A percentile compares a stretch with the other conserved stretches of the same genome.
Evolutionary conservation across 352 stramenopile genomes (phyloP).

Genomic region (Lagenidium sp.): DNA sequence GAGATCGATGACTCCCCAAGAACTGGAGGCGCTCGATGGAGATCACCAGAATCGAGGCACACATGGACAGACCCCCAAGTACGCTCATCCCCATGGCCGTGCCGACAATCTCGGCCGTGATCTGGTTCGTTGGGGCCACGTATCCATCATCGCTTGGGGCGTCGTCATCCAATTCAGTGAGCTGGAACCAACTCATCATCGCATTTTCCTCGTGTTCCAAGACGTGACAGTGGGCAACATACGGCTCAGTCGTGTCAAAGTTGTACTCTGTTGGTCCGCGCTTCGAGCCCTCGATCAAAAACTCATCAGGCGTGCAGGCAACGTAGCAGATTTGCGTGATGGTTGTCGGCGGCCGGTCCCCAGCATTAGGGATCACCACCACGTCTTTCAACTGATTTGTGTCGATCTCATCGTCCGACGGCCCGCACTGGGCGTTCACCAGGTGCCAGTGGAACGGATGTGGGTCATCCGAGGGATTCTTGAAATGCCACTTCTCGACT

Average conservation of each 20-base stretch:
- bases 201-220: slow-evolving; percentile 71
- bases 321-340: slow-evolving; percentile 72
- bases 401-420: slow-evolving; percentile 47
- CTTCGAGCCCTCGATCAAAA: slow-evolving; percentile 38
- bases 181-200: slow-evolving; percentile 65
- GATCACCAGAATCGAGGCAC: slow-evolving; percentile 56
- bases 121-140: slow-evolving; percentile 16
- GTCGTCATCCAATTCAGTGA: slow-evolving; percentile 36
- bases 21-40: slow-evolving; percentile 58
- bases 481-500: slow-evolving; percentile 73
- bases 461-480: slow-evolving; percentile 66
- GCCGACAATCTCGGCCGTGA: slow-evolving; percentile 39
- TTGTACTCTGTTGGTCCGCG: slow-evolving; percentile 43
- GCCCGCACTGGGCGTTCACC: slow-evolving; percentile 63
- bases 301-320: slow-evolving; percentile 60
- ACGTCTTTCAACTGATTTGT: slow-evolving; percentile 68
- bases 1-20: slow-evolving; percentile 36
- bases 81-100: slow-evolving; percentile 73
- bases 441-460: slow-evolving; percentile 76
- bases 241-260: slow-evolving; percentile 65
- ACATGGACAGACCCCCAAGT: slow-evolving; percentile 56
- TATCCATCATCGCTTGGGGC: slow-evolving; percentile 33
- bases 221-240: slow-evolving; percentile 72
- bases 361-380: slow-evolving; percentile 61
- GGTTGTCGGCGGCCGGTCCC: slow-evolving; percentile 18